Conservation (phyloP, 2,329 filamentous ascomycete species). For the Scedosporium apiospermum region DNA sequence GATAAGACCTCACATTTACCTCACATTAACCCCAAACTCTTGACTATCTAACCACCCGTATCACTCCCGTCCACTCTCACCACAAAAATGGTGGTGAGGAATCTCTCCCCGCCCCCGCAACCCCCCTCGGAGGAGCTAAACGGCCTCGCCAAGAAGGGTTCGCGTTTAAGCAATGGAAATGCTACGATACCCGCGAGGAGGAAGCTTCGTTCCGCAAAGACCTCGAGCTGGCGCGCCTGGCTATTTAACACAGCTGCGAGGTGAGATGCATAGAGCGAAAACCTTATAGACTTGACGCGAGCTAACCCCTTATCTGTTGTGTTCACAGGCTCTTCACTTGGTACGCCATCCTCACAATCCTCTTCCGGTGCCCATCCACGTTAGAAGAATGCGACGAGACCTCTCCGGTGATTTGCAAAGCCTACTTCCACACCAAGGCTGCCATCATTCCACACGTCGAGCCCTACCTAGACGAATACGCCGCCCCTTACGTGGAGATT, state of each 20-base stretch:
- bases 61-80: neutral
- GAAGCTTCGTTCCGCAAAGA: slow-evolving; percentile 13
- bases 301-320: slow-evolving; percentile 5
- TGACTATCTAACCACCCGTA: neutral
- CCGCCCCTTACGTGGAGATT: slow-evolving; percentile 70
- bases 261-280: slow-evolving; percentile 24
- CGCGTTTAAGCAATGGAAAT: slow-evolving; percentile 1
- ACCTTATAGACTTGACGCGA: neutral
- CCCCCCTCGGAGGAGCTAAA: slow-evolving; percentile 30
- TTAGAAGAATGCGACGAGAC: slow-evolving; percentile 56
- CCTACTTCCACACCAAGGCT: slow-evolving; percentile 62
- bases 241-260: slow-evolving; percentile 43
- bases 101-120: neutral
- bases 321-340: slow-evolving; percentile 62
- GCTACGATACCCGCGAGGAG: slow-evolving; percentile 13
- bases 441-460: slow-evolving; percentile 62
- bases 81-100: neutral
- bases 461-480: slow-evolving; percentile 80
- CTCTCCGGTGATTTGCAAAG: slow-evolving; percentile 72
- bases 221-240: slow-evolving; percentile 15
- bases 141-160: slow-evolving; percentile 23
- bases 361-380: slow-evolving; percentile 73
- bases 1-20: neutral
- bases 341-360: slow-evolving; percentile 72
- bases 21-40: neutral